Base-by-base conservation (phyloP, 148 eudicot genomes). In the Dysphania ambrosioides region DNA sequence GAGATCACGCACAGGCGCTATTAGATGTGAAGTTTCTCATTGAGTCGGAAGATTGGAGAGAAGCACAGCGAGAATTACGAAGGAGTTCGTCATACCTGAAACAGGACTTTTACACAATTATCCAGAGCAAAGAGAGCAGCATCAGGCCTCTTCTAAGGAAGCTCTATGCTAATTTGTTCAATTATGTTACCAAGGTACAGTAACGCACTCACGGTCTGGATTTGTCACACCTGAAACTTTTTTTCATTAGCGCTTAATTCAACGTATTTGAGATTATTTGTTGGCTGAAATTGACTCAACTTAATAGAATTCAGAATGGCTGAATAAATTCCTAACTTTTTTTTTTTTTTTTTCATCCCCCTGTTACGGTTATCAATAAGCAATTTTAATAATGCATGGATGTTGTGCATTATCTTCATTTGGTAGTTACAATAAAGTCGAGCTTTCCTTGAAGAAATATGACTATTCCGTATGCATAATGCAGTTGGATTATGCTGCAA, bases 401-500 rank as follows among this genome's bases (percentile, higher is more conserved):
- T 4, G 40, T 36, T 1, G 40, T 36, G 40, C 2, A 36, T 36
- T 36, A 2, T 36, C 8, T 36, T 36, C 49, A 8, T 6, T 42
- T 29, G 66, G 31, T 38, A 55, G 10, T 35, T 57, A 40, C 11
- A 41, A 26, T 44, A 59, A 72, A 16, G 15, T n/a, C 26, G 32
- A 24, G 12, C 10, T 18, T 13, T 63, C 30, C 16, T 56, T 11
- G 12, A 31, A 71, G 42, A 26, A 7, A 34, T 18, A 18, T 68
- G 29, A 27, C 21, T 47, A 7, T 23, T 11, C 53, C 49, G 5
- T 1, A 61, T 51, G 62, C 36, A 68, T 62, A 26, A 62, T 70
- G 77, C 80, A 83, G 85, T 75, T 89, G 75, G 93, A 89, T 82
- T 89, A 82, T 83, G 90, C 87, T 36, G 90, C 88, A 6, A 78